Percentiles rank a stretch among this genome's conserved stretches.
Evolutionary conservation across 2,329 filamentous ascomycete genomes (phyloP).

Genomic region (Paracoccidioides brasiliensis): DNA sequence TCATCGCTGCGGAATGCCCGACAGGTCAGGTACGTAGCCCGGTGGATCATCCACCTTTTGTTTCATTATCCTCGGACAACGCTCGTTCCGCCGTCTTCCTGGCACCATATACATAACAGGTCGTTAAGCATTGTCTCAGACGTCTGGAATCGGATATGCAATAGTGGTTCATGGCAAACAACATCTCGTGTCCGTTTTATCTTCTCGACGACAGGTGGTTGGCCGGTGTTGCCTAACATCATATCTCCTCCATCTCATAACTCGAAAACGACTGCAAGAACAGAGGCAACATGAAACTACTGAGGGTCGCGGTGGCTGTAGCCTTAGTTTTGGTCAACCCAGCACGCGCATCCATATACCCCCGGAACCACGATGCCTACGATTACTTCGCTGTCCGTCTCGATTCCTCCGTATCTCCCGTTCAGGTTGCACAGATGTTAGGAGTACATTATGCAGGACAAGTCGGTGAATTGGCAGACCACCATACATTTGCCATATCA

Average conservation of each 20-base stretch:
- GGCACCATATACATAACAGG: too few relatives aligned
- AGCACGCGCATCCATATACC: conserved; percentile 37
- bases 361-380: conserved; percentile 61
- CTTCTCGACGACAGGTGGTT: not conserved
- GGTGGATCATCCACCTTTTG: too few relatives aligned
- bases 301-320: conserved; percentile 2
- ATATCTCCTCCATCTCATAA: not conserved
- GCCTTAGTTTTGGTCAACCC: conserved; percentile 24
- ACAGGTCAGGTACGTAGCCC: too few relatives aligned
- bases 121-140: too few relatives aligned
- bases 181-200: not conserved
- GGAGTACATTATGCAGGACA: conserved; percentile 70
- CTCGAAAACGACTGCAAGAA: not conserved
- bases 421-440: conserved; percentile 54
- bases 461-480: conserved; percentile 62
- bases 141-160: not conserved
- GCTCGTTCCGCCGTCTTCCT: not conserved
- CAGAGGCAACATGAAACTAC: conserved; percentile 7
- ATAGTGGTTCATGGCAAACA: not conserved
- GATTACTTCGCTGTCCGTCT: conserved; percentile 94
- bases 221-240: not conserved
- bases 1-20: too few relatives aligned
- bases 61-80: too few relatives aligned
- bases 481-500: conserved; percentile 72
- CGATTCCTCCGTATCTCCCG: conserved; percentile 45